Evolutionary conservation across 306 rosid genomes (phyloP), one percentile per base, ranked within the genome.

Genomic region (Vicia villosa): DNA sequence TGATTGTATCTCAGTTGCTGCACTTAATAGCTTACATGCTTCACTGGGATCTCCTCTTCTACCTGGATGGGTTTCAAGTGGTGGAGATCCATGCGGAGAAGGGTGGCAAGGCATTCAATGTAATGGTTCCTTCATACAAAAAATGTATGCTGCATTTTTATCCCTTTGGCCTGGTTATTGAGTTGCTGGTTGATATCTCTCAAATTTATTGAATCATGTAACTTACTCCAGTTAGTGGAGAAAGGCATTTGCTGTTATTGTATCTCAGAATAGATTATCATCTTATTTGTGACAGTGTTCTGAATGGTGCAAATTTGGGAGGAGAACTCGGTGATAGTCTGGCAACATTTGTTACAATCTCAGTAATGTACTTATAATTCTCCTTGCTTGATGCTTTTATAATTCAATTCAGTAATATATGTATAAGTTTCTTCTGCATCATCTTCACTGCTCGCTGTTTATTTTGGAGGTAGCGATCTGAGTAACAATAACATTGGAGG

Each of bases 401-500:
- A n/a, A n/a, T 17, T 74, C 16, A 50, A 30, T 57, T 28, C 43
- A 47, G 49, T 34, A 5, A 17, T 52, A 58, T 28, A 13, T 21
- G 10, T 55, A 49, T 34, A 52, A 17, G 46, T 47, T 56, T 50
- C 58, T 51, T 59, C 30, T 40, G 19, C 55, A 69, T 21, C 13
- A 40, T 49, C 28, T 72, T 64, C 74, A 63, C 68, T 68, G 30
- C 63, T 77, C 71, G 69, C 40, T 21, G 63, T 73, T 12, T 70
- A 68, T 73, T 80, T 64, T 66, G 69, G 79, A 57, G 79, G 69
- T 89, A 95, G 99, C 56, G 96, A 89, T 76, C 82, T 95, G 14
- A 95, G 99, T 92, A 95, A 91, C 89, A 95, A 95, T 83, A 84
- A 75, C 46, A 89, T 91, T 37, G 99, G 99, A 52, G 99, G 99